Percentiles rank a stretch among this genome's conserved stretches.
Conservation (phyloP, 192 early-diverging fungal genomes). For the Rhizoclosmatium sp. region DNA sequence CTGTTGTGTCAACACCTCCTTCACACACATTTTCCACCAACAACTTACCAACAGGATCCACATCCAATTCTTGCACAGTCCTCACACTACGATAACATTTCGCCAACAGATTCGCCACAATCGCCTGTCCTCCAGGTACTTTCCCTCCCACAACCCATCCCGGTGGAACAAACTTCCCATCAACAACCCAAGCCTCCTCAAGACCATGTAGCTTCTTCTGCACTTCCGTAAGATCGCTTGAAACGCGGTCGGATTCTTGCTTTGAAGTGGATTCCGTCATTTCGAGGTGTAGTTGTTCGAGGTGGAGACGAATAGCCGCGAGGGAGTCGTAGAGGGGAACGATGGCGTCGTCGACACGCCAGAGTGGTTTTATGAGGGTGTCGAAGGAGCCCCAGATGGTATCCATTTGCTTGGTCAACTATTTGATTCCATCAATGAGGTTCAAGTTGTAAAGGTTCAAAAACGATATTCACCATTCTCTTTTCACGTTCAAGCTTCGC, state of each 20-base stretch:
- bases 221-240: not conserved
- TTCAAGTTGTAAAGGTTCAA: not conserved
- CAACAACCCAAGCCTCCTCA: slow-evolving; percentile 29
- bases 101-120: slow-evolving; percentile 38
- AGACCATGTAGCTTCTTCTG: slow-evolving; percentile 36
- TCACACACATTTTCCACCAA: not conserved
- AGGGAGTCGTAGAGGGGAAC: slow-evolving; percentile 48
- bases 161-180: slow-evolving; percentile 45
- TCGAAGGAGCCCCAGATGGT: slow-evolving; percentile 46
- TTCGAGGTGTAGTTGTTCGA: slow-evolving; percentile 32
- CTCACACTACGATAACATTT: slow-evolving; percentile 38
- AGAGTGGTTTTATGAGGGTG: slow-evolving; percentile 43
- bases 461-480: no score
- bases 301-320: slow-evolving; percentile 28
- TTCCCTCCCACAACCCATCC: slow-evolving; percentile 15
- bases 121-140: slow-evolving; percentile 41
- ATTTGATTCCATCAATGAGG: no score
- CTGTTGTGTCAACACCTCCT: no score
- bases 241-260: not conserved
- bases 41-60: slow-evolving; percentile 37
- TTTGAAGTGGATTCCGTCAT: slow-evolving; percentile 14
- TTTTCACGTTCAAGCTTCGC: slow-evolving; percentile 57
- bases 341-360: slow-evolving; percentile 45
- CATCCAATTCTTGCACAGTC: slow-evolving; percentile 16
- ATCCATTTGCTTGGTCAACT: slow-evolving; percentile 42